Percentiles rank a stretch among this genome's conserved stretches.
These are phyloP conservation scores for Blastobotrys proliferans DNA, from an alignment of 1,139 yeast species.

Conservation along the genomic window DNA sequence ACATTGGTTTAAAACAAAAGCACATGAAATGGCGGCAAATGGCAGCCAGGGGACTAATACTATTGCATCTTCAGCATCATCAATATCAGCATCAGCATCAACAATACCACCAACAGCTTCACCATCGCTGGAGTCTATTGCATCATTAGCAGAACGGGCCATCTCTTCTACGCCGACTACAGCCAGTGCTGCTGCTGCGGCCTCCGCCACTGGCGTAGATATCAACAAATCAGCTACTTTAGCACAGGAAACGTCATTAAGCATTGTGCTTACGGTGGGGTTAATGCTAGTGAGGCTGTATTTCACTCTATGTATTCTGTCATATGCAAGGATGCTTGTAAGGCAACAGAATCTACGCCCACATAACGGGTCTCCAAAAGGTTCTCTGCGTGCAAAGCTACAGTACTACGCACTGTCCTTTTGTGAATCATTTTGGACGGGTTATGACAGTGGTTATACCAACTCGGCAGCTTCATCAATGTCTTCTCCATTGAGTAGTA, in stretches of 20 bases:
- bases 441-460: conserved; percentile 33
- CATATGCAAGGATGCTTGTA: conserved; percentile 50
- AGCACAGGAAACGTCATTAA: conserved; percentile 66
- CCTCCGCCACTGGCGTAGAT: conserved; percentile 11
- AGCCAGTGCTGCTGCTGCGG: conserved; percentile 14
- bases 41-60: conserved; percentile 3
- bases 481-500: not conserved
- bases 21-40: conserved; percentile 12
- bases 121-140: not conserved
- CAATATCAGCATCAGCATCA: conserved; percentile 1
- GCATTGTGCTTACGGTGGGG: conserved; percentile 52
- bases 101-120: not conserved
- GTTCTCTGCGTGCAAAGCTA: conserved; percentile 31
- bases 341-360: conserved; percentile 34
- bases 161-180: conserved; percentile 2
- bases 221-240: conserved; percentile 60
- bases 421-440: conserved; percentile 42
- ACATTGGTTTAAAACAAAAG: conserved; percentile 58
- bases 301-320: conserved; percentile 58
- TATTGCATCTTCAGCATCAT: not conserved
- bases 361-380: conserved; percentile 34
- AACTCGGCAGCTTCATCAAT: conserved; percentile 4
- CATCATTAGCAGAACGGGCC: conserved; percentile 4
- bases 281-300: conserved; percentile 58
- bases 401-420: conserved; percentile 30